Conservation (phyloP, 2,329 filamentous ascomycete genomes). For the Fusarium hostae region DNA sequence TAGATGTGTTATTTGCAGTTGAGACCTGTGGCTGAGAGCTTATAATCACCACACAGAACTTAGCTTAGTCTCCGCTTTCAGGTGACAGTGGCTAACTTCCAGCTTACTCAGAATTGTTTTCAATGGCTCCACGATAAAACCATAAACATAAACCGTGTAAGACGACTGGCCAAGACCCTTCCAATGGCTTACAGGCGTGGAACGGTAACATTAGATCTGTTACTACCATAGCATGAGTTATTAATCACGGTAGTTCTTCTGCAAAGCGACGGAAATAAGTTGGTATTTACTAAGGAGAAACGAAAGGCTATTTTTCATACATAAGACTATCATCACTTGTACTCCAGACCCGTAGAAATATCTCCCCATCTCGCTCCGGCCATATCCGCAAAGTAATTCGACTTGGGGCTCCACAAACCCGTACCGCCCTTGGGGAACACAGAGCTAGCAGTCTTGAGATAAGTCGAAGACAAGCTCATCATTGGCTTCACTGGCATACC, state of each 20-base stretch:
- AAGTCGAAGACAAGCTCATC: slow-evolving; percentile 61
- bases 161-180: not conserved
- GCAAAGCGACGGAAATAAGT: not conserved
- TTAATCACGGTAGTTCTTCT: fast-evolving
- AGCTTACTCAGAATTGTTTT: not conserved
- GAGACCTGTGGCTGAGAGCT: too few relatives aligned
- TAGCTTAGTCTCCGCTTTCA: not conserved
- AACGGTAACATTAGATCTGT: not conserved
- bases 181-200: not conserved
- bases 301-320: not conserved
- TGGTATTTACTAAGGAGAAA: not conserved
- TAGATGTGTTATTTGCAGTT: too few relatives aligned
- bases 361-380: slow-evolving; percentile 47
- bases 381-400: slow-evolving; percentile 46
- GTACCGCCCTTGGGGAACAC: slow-evolving; percentile 60
- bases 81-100: not conserved
- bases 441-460: slow-evolving; percentile 56
- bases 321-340: not conserved
- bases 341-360: slow-evolving; percentile 40
- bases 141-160: not conserved
- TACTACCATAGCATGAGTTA: not conserved
- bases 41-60: too few relatives aligned
- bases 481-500: slow-evolving; percentile 53
- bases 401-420: slow-evolving; percentile 48
- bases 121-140: not conserved